These are phyloP conservation scores for Blepharisma undulans DNA, from an alignment of 169 alveolate genomes.

Conservation along the genomic window DNA sequence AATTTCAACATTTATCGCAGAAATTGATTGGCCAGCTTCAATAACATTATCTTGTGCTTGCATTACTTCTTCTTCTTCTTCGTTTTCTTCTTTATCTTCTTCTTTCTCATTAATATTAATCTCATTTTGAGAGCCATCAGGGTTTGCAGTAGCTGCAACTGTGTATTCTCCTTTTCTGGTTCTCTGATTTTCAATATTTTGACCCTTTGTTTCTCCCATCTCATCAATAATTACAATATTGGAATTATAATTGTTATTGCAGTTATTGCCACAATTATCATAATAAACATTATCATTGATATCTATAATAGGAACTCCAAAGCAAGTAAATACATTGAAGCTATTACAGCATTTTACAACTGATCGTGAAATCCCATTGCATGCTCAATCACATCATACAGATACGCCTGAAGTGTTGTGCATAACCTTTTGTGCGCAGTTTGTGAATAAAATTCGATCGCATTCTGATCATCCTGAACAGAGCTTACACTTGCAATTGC, in stretches of 20 bases:
- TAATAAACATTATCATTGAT: neutral
- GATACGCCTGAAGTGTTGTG: neutral
- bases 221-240: neutral
- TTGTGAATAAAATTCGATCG: neutral
- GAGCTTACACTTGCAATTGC: neutral
- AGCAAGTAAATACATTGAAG: neutral
- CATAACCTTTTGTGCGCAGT: neutral
- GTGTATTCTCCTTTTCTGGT: neutral
- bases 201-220: neutral
- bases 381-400: neutral
- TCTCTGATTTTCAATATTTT: neutral
- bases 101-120: neutral
- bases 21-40: neutral
- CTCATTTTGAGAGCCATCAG: neutral
- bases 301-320: neutral
- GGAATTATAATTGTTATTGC: neutral
- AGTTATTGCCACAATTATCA: neutral
- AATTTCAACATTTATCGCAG: neutral
- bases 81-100: neutral
- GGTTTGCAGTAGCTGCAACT: neutral
- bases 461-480: neutral
- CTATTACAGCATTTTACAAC: neutral
- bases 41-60: neutral
- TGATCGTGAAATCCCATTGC: neutral
- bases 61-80: neutral